Conservation (phyloP, 768 basidiomycete species). For the Suillus subalutaceus region DNA sequence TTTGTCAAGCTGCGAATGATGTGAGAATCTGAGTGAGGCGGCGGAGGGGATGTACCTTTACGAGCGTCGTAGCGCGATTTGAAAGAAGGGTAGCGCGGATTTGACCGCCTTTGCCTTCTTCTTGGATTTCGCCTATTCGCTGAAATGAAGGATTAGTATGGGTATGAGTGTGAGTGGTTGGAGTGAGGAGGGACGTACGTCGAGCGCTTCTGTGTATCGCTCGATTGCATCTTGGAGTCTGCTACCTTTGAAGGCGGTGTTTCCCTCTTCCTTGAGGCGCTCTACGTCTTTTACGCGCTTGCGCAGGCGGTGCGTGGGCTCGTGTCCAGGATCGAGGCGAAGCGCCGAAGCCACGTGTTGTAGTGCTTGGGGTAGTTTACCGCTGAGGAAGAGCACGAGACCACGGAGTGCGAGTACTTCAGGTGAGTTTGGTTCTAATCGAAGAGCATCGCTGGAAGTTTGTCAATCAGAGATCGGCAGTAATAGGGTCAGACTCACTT, state of each 20-base stretch:
- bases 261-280: slow-evolving; percentile 83
- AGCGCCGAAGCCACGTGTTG: slow-evolving; percentile 74
- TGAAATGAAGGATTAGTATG: slow-evolving; percentile 26
- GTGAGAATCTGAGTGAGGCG: not conserved
- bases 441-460: slow-evolving; percentile 66
- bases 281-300: slow-evolving; percentile 85
- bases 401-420: slow-evolving; percentile 82
- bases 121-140: slow-evolving; percentile 66
- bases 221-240: slow-evolving; percentile 62
- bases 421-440: slow-evolving; percentile 71
- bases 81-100: slow-evolving; percentile 80
- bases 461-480: not conserved
- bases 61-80: slow-evolving; percentile 80
- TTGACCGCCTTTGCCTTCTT: slow-evolving; percentile 79
- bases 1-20: slow-evolving; percentile 51
- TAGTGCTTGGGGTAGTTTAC: slow-evolving; percentile 69
- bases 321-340: slow-evolving; percentile 77
- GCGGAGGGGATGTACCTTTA: slow-evolving; percentile 54
- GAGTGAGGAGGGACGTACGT: slow-evolving; percentile 41
- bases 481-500: slow-evolving; percentile 53
- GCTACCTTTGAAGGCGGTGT: slow-evolving; percentile 68
- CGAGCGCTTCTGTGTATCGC: slow-evolving; percentile 73
- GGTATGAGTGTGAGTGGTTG: not conserved
- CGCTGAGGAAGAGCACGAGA: slow-evolving; percentile 73
- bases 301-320: slow-evolving; percentile 67